These are phyloP conservation scores for Kregervanrija fluxuum DNA, from an alignment of 805 yeast genomes.

Conservation along the genomic window DNA sequence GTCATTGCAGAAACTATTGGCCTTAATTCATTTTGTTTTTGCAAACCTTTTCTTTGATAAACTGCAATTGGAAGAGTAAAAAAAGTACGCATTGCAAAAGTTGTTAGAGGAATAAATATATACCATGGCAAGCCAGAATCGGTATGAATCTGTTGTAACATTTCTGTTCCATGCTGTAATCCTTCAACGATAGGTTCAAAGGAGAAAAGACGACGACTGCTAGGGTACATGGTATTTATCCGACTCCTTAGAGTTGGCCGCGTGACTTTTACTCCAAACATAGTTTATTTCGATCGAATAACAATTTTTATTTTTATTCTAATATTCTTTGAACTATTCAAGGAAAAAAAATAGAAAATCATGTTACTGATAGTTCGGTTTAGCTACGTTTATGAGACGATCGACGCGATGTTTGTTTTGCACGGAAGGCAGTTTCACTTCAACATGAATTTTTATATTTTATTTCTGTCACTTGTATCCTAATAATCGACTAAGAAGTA, in stretches of 20 bases:
- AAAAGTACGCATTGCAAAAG: conserved; percentile 54
- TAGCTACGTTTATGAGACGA: not conserved
- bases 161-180: conserved; percentile 20
- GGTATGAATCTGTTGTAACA: conserved; percentile 43
- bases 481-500: no score
- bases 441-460: no score
- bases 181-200: conserved; percentile 16
- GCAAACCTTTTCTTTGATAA: conserved; percentile 58
- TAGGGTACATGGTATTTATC: no score
- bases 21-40: conserved; percentile 61
- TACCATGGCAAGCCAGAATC: conserved; percentile 76
- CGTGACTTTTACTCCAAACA: no score
- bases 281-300: no score
- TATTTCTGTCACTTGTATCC: no score
- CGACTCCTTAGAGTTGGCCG: no score
- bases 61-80: conserved; percentile 78
- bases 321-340: not conserved
- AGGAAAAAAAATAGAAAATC: not conserved
- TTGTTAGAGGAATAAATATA: conserved; percentile 65
- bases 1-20: conserved; percentile 69
- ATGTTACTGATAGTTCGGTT: not conserved
- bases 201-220: conserved; percentile 8
- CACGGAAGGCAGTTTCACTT: no score
- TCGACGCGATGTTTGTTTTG: not conserved
- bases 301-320: no score